Evolutionary conservation across 1,284 basidiomycete genomes (phyloP).

Genomic region (Fistulinella staudtii): DNA sequence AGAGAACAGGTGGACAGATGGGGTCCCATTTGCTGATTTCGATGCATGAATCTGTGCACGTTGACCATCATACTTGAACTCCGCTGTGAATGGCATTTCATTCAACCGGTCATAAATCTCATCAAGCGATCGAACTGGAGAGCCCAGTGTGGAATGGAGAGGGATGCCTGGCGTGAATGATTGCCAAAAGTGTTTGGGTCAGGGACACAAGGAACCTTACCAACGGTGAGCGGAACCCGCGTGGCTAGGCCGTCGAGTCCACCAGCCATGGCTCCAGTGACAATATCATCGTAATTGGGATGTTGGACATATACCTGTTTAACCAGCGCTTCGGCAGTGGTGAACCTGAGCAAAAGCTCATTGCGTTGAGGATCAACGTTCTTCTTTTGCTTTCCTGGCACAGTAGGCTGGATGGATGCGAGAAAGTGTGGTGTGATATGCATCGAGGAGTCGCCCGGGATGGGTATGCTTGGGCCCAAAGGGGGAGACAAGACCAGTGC

Average conservation of each 20-base stretch:
- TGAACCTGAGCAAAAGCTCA: conserved; percentile 45
- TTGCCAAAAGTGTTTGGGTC: conserved; percentile 8
- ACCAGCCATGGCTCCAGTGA: conserved; percentile 57
- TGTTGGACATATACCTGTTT: conserved; percentile 82
- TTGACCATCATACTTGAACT: conserved; percentile 87
- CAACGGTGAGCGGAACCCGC: conserved; percentile 74
- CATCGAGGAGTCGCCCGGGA: conserved; percentile 30
- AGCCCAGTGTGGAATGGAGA: conserved; percentile 71
- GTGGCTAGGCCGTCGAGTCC: conserved; percentile 61
- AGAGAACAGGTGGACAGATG: conserved; percentile 75
- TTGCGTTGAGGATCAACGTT: conserved; percentile 42
- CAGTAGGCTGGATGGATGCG: conserved; percentile 34
- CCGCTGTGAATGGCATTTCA: conserved; percentile 68
- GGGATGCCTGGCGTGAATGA: conserved; percentile 52
- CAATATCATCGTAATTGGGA: conserved; percentile 83
- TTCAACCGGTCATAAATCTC: conserved; percentile 78
- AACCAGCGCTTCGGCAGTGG: conserved; percentile 60
- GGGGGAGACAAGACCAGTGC: conserved; percentile 69
- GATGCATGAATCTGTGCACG: conserved; percentile 79
- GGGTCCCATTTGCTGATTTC: conserved; percentile 40
- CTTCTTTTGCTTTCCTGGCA: conserved; percentile 43
- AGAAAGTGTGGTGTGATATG: conserved; percentile 40
- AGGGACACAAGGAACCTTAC: conserved; percentile 45
- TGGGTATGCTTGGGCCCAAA: conserved; percentile 17
- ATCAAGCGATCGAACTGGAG: conserved; percentile 79